These are phyloP conservation scores for Sporisorium scitamineum DNA, from an alignment of 1,284 basidiomycete species.

Conservation along the genomic window DNA sequence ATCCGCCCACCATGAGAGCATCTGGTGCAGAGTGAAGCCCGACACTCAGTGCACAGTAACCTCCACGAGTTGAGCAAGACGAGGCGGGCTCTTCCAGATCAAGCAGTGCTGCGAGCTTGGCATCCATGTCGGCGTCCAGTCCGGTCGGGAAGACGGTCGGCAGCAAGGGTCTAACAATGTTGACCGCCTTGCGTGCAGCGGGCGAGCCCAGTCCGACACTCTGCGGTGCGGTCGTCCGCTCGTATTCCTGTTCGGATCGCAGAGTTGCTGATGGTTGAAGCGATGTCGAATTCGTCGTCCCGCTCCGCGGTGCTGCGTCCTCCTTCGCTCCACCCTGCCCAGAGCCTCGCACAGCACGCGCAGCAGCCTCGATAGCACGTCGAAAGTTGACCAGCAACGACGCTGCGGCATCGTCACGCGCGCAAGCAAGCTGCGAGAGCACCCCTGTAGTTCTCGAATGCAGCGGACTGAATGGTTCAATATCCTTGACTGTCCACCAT, in stretches of 20 bases:
- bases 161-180: constrained; percentile 57
- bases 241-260: constrained; percentile 18
- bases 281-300: background rate
- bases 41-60: constrained; percentile 15
- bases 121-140: constrained; percentile 36
- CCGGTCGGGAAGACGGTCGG: constrained; percentile 48
- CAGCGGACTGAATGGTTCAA: constrained; percentile 33
- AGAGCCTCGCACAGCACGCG: constrained; percentile 27
- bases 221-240: constrained; percentile 1
- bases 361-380: constrained; percentile 60
- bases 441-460: constrained; percentile 51
- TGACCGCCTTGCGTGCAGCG: constrained; percentile 50
- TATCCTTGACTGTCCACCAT: constrained; percentile 43
- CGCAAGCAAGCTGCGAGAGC: constrained; percentile 49
- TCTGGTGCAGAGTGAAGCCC: constrained; percentile 32
- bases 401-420: constrained; percentile 29
- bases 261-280: constrained; percentile 13
- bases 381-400: constrained; percentile 61
- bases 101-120: constrained; percentile 27
- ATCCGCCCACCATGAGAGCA: constrained; percentile 29
- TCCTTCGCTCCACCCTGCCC: constrained; percentile 7
- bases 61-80: background rate
- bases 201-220: constrained; percentile 25
- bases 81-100: constrained; percentile 16
- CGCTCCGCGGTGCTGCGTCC: constrained; percentile 1